A percentile compares a stretch with the other conserved stretches of the same genome.
Conservation (phyloP, 106 monocot genomes). For the Acorus gramineus region DNA sequence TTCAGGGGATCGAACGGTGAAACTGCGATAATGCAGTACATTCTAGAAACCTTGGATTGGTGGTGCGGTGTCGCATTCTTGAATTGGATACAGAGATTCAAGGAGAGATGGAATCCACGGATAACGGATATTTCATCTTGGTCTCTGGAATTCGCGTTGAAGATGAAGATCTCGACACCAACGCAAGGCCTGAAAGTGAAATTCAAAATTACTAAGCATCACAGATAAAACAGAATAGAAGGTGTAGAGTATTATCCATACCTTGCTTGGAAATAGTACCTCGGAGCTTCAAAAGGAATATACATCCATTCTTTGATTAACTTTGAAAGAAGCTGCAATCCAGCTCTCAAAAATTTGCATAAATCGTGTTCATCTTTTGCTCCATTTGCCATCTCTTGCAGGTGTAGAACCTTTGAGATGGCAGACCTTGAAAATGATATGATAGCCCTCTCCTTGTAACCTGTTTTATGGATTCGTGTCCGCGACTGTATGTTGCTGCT, state of each 20-base stretch:
- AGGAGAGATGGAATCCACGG: conserved; percentile 29
- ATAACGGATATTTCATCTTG: conserved; percentile 12
- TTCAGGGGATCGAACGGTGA: conserved; percentile 13
- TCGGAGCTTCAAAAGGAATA: conserved; percentile 47
- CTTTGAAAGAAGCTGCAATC: conserved; percentile 29
- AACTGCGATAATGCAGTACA: conserved; percentile 45
- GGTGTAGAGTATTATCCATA: conserved; percentile 8
- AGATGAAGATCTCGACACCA: conserved; percentile 58
- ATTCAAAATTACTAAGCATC: background rate
- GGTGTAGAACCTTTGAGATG: conserved; percentile 15
- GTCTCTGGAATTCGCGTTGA: conserved; percentile 21
- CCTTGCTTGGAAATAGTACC: conserved; percentile 68
- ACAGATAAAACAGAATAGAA: background rate
- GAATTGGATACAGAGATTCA: conserved; percentile 57
- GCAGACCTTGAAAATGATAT: conserved; percentile 17
- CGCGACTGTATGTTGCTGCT: no score
- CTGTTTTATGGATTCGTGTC: no score
- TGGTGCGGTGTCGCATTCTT: conserved; percentile 16
- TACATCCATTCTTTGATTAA: conserved; percentile 47
- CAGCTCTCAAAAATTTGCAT: conserved; percentile 12
- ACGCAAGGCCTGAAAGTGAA: conserved; percentile 46
- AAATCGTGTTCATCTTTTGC: conserved; percentile 16
- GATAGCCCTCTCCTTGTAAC: no score
- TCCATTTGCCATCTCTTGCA: conserved; percentile 33
- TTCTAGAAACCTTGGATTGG: conserved; percentile 15